These are phyloP conservation scores for Solanum pinnatisectum DNA, from an alignment of 257 asterid species.

Conservation along the genomic window DNA sequence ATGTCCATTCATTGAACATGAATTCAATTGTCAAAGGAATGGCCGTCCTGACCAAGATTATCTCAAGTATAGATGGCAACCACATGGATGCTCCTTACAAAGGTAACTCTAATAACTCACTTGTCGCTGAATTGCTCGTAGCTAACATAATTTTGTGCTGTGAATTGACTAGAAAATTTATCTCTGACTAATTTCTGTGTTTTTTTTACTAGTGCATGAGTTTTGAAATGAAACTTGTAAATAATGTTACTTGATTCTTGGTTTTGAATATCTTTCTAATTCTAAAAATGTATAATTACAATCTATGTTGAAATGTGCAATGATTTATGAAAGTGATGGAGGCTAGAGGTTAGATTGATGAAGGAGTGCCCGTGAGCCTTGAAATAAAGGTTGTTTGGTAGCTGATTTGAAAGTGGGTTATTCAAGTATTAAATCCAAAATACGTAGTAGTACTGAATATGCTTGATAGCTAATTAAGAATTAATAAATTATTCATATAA, in stretches of 20 bases:
- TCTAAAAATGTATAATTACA: neutral
- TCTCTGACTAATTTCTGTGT: neutral
- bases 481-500: too few species aligned
- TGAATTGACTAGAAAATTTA: neutral
- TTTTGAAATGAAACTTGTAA: neutral
- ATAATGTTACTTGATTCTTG: neutral
- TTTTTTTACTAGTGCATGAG: neutral
- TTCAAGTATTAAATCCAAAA: neutral
- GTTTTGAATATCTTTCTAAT: neutral
- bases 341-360: neutral
- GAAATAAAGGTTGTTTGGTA: neutral
- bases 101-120: slow-evolving; percentile 19
- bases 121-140: neutral
- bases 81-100: slow-evolving; percentile 40
- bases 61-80: slow-evolving; percentile 68
- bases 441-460: neutral
- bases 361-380: neutral
- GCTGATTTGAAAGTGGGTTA: neutral
- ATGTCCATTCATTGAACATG: slow-evolving; percentile 78
- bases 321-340: neutral
- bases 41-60: slow-evolving; percentile 64
- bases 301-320: neutral
- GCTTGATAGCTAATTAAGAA: too few species aligned
- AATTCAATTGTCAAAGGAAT: slow-evolving; percentile 56
- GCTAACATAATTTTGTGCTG: neutral